Evolutionary conservation across 75 land plant species (phyloP).

Genomic region (Sequoiadendron giganteum): DNA sequence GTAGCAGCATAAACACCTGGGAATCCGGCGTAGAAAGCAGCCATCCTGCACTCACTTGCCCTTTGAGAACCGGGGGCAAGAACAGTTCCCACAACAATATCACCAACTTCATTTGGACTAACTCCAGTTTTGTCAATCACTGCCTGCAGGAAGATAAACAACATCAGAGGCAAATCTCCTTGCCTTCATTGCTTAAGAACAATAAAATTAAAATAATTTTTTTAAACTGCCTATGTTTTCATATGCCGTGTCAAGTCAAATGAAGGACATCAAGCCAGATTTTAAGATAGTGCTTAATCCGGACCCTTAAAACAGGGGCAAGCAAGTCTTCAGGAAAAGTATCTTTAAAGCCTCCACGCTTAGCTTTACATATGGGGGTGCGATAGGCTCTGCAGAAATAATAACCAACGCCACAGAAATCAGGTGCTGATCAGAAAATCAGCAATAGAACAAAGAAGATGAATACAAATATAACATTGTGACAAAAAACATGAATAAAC

Average conservation of each 20-base stretch:
- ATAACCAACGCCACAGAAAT: background rate
- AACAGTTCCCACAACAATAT: slow-evolving; percentile 94
- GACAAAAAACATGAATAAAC: background rate
- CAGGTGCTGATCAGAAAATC: background rate
- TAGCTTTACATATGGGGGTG: slow-evolving; percentile 84
- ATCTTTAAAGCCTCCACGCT: slow-evolving; percentile 95
- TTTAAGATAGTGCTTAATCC: slow-evolving; percentile 1
- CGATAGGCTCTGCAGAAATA: slow-evolving; percentile 60
- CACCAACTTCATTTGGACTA: slow-evolving; percentile 88
- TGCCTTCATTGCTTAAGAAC: background rate
- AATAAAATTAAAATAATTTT: background rate
- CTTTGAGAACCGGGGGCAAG: slow-evolving; percentile 94
- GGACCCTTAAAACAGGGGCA: slow-evolving; percentile 82
- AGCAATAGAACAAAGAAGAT: background rate
- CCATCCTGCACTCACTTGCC: slow-evolving; percentile 94
- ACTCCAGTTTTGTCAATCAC: slow-evolving; percentile 75
- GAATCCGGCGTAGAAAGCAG: slow-evolving; percentile 96
- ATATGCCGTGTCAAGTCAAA: too few relatives aligned
- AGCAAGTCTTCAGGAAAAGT: slow-evolving; percentile 87
- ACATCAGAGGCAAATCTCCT: background rate
- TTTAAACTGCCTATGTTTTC: background rate
- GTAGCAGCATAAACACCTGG: slow-evolving; percentile 52
- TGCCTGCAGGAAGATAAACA: slow-evolving; percentile 44
- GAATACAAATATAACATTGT: background rate
- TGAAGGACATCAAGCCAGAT: background rate